Evolutionary conservation across 1,284 basidiomycete species (phyloP), one percentile per base, ranked within the genome.

Genomic region (Heliocybe sulcata): DNA sequence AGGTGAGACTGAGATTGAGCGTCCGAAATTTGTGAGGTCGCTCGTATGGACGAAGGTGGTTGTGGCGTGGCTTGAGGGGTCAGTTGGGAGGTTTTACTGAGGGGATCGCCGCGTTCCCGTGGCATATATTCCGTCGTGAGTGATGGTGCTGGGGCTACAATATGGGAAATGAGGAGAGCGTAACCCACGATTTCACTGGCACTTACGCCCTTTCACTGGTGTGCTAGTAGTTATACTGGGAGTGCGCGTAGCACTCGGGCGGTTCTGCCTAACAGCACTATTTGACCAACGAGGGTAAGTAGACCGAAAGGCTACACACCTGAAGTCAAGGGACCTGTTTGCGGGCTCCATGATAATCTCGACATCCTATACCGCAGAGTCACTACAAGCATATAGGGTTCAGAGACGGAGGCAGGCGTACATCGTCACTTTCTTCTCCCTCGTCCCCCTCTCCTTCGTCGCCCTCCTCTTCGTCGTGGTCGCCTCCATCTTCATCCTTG

Each of bases 61-160:
- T 65, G 66, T 11, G 64, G 63, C 1, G 64, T 64, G 3, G 63
- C 55, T 22, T 42, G 38, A 72, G 33, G 51, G 23, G 52, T 53
- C 45, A 22, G 47, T 49, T 26, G 14, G 11, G 10, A n/a, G n/a
- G 52, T 10, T 45, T 69, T 69, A 52, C 58, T 61, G 26, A 64
- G 26, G 20, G 31, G 57, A 12, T 56, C 78, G 8, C 83, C 85
- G 47, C 92, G 78, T 57, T 90, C 81, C n/a, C 87, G 82, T 8
- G 90, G 91, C 0, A 87, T 93, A 69, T 96, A 95, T 71, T 96
- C 94, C 9, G 93, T 94, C 19, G 92, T 92, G 54, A 94, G 75
- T 56, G 87, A 80, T 1, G 85, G 82, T 49, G 75, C 77, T 10
- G 77, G 74, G 25, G 73, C 72, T 71, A 63, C 63, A 29, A 23